A percentile compares a stretch with the other conserved stretches of the same genome.
These are phyloP conservation scores for Ogataea nakhonphanomensis DNA, from an alignment of 805 yeast species.

Conservation along the genomic window DNA sequence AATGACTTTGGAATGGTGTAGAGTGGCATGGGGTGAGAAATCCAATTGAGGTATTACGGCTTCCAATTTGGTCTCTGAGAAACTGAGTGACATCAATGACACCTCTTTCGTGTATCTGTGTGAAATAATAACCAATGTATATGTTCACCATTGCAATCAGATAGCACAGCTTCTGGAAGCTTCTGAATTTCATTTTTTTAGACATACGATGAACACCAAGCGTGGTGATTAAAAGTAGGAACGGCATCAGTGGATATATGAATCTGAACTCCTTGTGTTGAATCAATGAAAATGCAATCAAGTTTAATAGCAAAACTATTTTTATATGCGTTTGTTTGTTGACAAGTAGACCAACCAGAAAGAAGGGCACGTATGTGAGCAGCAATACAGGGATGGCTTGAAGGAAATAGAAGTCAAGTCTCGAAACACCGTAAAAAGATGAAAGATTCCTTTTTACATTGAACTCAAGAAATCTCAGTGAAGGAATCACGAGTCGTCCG, in stretches of 20 bases:
- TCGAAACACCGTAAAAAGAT: constrained; percentile 78
- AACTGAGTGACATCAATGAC: constrained; percentile 64
- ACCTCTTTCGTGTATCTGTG: constrained; percentile 81
- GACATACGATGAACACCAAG: constrained; percentile 29
- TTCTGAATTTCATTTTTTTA: not conserved
- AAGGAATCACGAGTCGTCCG: constrained; percentile 53
- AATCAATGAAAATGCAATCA: constrained; percentile 58
- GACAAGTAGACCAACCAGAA: constrained; percentile 40
- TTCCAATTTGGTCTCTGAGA: constrained; percentile 36
- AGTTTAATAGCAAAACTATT: constrained; percentile 36
- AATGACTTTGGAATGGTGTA: constrained; percentile 87
- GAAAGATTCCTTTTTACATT: constrained; percentile 73
- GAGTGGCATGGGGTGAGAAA: constrained; percentile 96
- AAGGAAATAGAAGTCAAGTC: constrained; percentile 77
- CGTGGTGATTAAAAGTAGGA: constrained; percentile 53
- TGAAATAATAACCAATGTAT: constrained; percentile 35
- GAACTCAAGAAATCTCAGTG: constrained; percentile 68
- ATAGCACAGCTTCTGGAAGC: not conserved
- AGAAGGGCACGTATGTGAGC: constrained; percentile 63
- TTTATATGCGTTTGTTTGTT: constrained; percentile 22
- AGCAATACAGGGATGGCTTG: constrained; percentile 81
- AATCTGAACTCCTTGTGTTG: constrained; percentile 91
- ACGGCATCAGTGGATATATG: constrained; percentile 79
- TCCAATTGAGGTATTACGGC: constrained; percentile 43
- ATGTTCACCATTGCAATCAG: constrained; percentile 8